These are phyloP conservation scores for Emmonsiellopsis sp. DNA, from an alignment of 2,329 filamentous ascomycete species.

Conservation along the genomic window DNA sequence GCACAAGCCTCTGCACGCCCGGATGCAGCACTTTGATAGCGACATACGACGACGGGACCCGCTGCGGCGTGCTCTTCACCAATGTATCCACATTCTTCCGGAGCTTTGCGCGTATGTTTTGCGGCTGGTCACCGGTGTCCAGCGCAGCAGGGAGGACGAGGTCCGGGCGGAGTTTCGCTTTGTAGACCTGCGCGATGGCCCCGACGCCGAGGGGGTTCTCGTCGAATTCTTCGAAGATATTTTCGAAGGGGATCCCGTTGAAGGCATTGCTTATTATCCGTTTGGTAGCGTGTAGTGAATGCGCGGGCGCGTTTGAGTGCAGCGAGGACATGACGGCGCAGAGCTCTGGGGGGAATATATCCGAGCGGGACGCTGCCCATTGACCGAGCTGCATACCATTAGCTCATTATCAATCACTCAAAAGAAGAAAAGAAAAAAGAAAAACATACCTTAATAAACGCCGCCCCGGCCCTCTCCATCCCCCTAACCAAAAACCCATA, in stretches of 20 bases:
- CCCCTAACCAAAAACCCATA: slow-evolving; percentile 75
- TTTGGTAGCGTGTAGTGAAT: slow-evolving; percentile 72
- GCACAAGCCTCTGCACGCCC: slow-evolving; percentile 76
- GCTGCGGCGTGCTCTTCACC: slow-evolving; percentile 73
- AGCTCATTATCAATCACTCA: neutral
- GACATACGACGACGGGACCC: slow-evolving; percentile 84
- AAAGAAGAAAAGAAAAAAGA: neutral
- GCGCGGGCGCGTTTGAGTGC: slow-evolving; percentile 88
- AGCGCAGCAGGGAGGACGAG: slow-evolving; percentile 55
- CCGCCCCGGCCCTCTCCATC: slow-evolving; percentile 89
- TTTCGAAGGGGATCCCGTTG: slow-evolving; percentile 65
- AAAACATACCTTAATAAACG: slow-evolving; percentile 77
- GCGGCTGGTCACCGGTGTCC: slow-evolving; percentile 43
- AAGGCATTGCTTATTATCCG: slow-evolving; percentile 74
- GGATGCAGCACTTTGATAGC: slow-evolving; percentile 95
- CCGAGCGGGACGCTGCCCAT: slow-evolving; percentile 93
- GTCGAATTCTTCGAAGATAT: slow-evolving; percentile 94
- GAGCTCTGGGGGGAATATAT: slow-evolving; percentile 91
- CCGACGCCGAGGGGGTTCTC: slow-evolving; percentile 84
- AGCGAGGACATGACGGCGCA: slow-evolving; percentile 89
- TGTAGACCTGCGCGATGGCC: slow-evolving; percentile 96
- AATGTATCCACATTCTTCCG: slow-evolving; percentile 74
- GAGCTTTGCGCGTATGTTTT: slow-evolving; percentile 58
- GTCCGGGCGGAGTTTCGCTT: slow-evolving; percentile 76
- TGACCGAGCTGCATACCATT: slow-evolving; percentile 61